Evolutionary conservation across 768 basidiomycete species (phyloP), one percentile per base, ranked within the genome.

Genomic region (Suillus tomentosus): DNA sequence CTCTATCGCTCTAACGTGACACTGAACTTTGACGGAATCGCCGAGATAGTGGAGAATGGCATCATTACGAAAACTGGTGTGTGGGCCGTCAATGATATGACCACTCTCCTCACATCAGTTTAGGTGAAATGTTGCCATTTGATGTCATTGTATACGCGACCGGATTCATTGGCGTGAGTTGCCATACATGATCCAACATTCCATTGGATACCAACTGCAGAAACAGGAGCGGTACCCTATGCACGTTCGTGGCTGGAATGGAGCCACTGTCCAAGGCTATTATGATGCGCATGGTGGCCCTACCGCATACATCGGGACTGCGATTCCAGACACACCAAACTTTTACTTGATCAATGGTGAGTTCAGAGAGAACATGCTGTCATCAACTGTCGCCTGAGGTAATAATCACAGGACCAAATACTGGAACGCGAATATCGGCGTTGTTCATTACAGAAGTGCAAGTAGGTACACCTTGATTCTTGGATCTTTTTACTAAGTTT

Each of bases 331-430:
- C 7, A 24, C 14, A 8, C 48, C 48, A 50, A 50, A 50, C 48
- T 50, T 50, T 50, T 50, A 50, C 48, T 24, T 50, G 48, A 50
- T 50, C 48, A 50, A 50, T 24, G 48, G 48, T 50, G 22, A 24
- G 48, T 24, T 50, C 48, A 50, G 48, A 6, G 48, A 22, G 48
- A 14, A 3, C 48, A 5, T 7, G 2, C 13, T 22, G 6, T 50
- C 14, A 50, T 24, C 6, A 24, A 50, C 22, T 50, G 13, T 24
- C 48, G 3, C 22, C 48, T 50, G 13, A 50, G 48, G 14, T 27
- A 14, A 22, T 24, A 14, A 50, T 50, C 6, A 13, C 22, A 50
- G 48, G 48, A 14, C 48, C 48, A 24, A 50, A 50, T 50, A 50
- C 48, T 50, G 48, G 48, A 24, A 50, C 48, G 13, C 48, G 48